phyloP scores from a whole-genome alignment of 2,329 filamentous ascomycete species.

The Pseudopyrenochaeta lycopersici region DNA sequence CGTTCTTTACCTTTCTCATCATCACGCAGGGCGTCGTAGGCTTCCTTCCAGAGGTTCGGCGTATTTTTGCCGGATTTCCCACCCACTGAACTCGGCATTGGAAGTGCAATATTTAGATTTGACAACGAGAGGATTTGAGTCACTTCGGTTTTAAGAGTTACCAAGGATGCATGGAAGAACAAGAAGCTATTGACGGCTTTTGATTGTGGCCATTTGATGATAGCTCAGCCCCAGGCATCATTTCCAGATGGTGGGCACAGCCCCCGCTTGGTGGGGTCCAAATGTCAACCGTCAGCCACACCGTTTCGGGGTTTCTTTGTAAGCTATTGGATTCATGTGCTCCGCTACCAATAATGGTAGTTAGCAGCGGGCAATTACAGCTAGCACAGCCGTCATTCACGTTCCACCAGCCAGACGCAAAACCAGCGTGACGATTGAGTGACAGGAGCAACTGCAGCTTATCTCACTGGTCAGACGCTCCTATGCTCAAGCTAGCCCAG shows the following conservation, averaged over 20 bases:
- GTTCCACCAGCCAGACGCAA: too few species aligned
- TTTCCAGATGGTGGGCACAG: constrained; percentile 6
- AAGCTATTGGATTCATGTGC: too few species aligned
- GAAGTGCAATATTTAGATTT: background rate
- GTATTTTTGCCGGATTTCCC: constrained; percentile 1
- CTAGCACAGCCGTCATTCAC: too few species aligned
- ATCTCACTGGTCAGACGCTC: too few species aligned
- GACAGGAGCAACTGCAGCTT: too few species aligned
- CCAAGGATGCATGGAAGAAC: background rate
- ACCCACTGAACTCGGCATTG: constrained; percentile 10
- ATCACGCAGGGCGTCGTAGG: constrained; percentile 17
- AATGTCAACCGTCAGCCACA: background rate
- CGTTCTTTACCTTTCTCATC: constrained; percentile 19
- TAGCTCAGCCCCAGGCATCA: constrained; percentile 2
- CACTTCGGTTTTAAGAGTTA: background rate
- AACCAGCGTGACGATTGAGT: too few species aligned
- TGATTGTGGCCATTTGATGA: background rate
- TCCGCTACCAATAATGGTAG: too few species aligned
- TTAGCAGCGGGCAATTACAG: too few species aligned
- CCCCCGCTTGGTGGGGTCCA: background rate
- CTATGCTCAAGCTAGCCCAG: too few species aligned
- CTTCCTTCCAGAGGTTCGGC: constrained; percentile 25
- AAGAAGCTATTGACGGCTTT: background rate
- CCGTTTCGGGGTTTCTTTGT: too few species aligned
- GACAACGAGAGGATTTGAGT: background rate